Percentiles rank a stretch among this genome's conserved stretches.
phyloP scores from a whole-genome alignment of 2,329 filamentous ascomycete genomes.

The Setomelanomma holmii region DNA sequence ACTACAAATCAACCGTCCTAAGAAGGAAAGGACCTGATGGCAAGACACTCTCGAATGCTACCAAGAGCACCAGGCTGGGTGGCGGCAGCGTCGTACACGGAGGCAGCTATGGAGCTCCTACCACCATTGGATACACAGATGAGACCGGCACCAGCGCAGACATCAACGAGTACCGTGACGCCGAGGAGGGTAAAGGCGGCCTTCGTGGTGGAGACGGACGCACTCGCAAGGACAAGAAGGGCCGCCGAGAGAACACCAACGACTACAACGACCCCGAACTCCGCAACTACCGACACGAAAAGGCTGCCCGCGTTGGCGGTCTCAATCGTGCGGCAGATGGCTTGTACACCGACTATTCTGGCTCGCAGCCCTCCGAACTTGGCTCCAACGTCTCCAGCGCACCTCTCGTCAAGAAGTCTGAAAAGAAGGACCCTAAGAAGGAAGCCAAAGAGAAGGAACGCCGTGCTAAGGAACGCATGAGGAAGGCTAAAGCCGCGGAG shows the following conservation, averaged over 20 bases:
- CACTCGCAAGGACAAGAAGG: constrained; percentile 48
- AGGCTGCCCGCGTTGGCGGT: constrained; percentile 84
- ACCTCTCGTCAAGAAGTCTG: constrained; percentile 55
- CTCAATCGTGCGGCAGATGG: constrained; percentile 84
- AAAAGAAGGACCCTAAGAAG: constrained; percentile 49
- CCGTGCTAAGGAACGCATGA: constrained; percentile 59
- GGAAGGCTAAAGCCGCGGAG: constrained; percentile 53
- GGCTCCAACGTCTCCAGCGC: constrained; percentile 51
- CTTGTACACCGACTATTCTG: constrained; percentile 78
- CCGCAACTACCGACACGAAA: constrained; percentile 84
- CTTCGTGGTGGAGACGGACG: constrained; percentile 55
- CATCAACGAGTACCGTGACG: constrained; percentile 50
- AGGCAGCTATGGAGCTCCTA: constrained; percentile 54
- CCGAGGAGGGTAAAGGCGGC: constrained; percentile 52
- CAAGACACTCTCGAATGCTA: constrained; percentile 81
- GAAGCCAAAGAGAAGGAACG: constrained; percentile 47
- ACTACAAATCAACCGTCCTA: constrained; percentile 95
- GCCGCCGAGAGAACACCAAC: constrained; percentile 61
- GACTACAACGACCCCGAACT: constrained; percentile 67
- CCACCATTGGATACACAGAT: constrained; percentile 53
- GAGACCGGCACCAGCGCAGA: constrained; percentile 55
- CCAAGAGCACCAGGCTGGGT: constrained; percentile 82
- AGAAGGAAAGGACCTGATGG: constrained; percentile 89
- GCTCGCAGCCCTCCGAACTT: constrained; percentile 69
- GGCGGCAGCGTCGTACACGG: constrained; percentile 81